phyloP scores from a whole-genome alignment of 169 alveolate genomes.

The Babesia caballi region DNA sequence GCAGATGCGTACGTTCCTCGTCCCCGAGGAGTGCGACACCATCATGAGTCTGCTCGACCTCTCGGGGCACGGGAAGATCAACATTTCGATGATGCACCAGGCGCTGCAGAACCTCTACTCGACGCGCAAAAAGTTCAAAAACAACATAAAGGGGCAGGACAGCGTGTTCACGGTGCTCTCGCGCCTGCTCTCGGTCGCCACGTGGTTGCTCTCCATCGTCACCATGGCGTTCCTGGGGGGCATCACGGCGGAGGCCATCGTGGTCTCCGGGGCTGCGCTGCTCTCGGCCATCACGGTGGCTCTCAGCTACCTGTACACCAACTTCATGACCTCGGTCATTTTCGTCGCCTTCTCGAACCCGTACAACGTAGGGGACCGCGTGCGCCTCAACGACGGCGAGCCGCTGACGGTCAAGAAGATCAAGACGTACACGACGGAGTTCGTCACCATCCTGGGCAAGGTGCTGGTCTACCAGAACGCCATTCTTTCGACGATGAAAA shows the following conservation, averaged over 20 bases:
- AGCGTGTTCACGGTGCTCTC: conserved; percentile 78
- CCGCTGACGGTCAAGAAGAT: conserved; percentile 79
- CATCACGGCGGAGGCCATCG: conserved; percentile 80
- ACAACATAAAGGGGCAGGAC: conserved; percentile 79
- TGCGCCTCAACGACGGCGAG: conserved; percentile 80
- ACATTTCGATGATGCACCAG: conserved; percentile 67
- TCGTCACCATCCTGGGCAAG: conserved; percentile 79
- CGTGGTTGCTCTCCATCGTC: conserved; percentile 74
- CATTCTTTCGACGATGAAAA: conserved; percentile 75
- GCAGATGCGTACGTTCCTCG: conserved; percentile 50
- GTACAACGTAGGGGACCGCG: conserved; percentile 83
- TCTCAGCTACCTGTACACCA: conserved; percentile 80
- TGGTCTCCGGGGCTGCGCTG: conserved; percentile 87
- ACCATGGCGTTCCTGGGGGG: conserved; percentile 78
- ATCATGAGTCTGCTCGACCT: conserved; percentile 73
- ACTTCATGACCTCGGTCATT: conserved; percentile 82
- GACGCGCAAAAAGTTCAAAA: conserved; percentile 71
- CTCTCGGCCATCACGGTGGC: conserved; percentile 83
- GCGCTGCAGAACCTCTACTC: conserved; percentile 69
- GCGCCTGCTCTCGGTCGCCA: conserved; percentile 74
- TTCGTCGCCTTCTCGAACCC: conserved; percentile 86
- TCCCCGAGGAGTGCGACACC: conserved; percentile 69
- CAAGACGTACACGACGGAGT: conserved; percentile 82
- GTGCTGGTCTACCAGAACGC: conserved; percentile 80
- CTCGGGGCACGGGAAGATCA: conserved; percentile 79